Conservation (phyloP, 1,284 basidiomycete species). For the Leccinum griseonigrum region DNA sequence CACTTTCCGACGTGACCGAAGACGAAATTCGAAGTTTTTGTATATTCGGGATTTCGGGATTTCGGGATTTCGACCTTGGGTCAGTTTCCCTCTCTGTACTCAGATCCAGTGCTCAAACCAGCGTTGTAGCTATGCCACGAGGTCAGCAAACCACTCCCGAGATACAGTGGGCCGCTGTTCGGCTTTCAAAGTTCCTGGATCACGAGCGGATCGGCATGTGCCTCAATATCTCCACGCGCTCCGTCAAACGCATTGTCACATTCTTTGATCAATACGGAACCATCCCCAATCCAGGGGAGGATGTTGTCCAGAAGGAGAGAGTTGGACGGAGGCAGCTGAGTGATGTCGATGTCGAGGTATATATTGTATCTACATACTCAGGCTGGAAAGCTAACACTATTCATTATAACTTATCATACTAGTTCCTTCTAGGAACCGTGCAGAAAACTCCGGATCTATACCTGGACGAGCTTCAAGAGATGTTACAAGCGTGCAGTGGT, state of each 20-base stretch:
- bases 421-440: neutral
- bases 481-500: neutral
- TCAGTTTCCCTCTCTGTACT: neutral
- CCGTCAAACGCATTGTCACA: neutral
- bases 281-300: neutral
- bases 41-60: neutral
- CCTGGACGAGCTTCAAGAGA: neutral
- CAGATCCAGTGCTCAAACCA: neutral
- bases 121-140: constrained; percentile 4
- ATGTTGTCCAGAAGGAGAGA: too few species aligned
- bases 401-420: neutral
- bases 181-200: neutral
- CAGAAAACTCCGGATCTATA: neutral
- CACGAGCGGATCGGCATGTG: neutral
- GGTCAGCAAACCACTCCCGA: neutral
- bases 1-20: neutral
- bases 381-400: neutral
- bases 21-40: neutral
- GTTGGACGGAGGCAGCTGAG: too few species aligned
- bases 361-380: neutral
- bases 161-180: neutral
- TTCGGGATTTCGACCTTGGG: neutral
- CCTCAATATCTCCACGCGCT: neutral
- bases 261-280: neutral
- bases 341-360: neutral